These are phyloP conservation scores for Bassia scoparia DNA, from an alignment of 148 eudicot species.

Conservation along the genomic window DNA sequence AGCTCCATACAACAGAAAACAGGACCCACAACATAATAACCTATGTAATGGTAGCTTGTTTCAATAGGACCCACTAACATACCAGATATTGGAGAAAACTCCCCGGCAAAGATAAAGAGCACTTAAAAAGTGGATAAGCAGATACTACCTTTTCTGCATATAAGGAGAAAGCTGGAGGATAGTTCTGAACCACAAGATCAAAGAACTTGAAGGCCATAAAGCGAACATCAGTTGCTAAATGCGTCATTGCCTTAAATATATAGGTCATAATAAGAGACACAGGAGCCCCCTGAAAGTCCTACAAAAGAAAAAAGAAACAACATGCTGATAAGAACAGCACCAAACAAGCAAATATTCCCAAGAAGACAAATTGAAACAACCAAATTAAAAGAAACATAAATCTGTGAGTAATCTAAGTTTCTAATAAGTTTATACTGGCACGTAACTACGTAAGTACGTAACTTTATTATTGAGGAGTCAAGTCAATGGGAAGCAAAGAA, in stretches of 20 bases:
- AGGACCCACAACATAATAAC: neutral
- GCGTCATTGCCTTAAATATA: conserved; percentile 86
- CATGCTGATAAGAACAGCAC: conserved; percentile 9
- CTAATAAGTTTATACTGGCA: no score
- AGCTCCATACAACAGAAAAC: neutral
- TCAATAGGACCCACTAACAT: neutral
- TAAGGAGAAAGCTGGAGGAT: conserved; percentile 62
- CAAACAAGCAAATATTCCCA: conserved; percentile 6
- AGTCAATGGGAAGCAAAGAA: neutral
- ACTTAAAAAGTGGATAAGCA: conserved; percentile 7
- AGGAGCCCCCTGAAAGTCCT: conserved; percentile 84
- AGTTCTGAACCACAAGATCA: conserved; percentile 67
- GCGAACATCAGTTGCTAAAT: conserved; percentile 76
- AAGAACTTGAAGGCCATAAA: conserved; percentile 88
- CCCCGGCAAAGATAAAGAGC: neutral
- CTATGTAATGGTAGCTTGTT: neutral
- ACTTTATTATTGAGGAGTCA: no score
- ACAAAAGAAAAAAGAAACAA: conserved; percentile 21
- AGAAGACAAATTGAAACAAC: conserved; percentile 10
- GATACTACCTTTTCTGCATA: conserved; percentile 75
- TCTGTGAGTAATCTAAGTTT: neutral
- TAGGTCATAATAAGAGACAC: conserved; percentile 79
- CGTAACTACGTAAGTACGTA: no score
- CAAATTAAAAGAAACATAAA: neutral
- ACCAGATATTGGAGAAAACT: neutral